A percentile compares a stretch with the other conserved stretches of the same genome.
Evolutionary conservation across 768 basidiomycete genomes (phyloP).

Genomic region (Kwoniella heveanensis): DNA sequence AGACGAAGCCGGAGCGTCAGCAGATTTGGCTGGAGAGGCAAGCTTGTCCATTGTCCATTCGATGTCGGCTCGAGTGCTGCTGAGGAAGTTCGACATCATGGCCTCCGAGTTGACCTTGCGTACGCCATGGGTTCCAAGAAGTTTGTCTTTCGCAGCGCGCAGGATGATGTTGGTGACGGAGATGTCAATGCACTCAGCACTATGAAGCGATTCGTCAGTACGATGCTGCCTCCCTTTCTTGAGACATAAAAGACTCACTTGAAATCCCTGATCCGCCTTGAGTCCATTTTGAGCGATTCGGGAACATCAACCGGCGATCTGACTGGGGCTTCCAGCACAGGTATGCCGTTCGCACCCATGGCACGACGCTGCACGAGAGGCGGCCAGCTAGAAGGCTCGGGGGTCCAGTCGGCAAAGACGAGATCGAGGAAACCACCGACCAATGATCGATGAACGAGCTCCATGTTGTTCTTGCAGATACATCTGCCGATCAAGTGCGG

Average conservation of each 20-base stretch:
- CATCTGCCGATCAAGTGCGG: conserved; percentile 59
- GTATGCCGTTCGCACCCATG: conserved; percentile 23
- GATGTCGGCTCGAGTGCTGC: conserved; percentile 17
- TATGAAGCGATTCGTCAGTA: conserved; percentile 65
- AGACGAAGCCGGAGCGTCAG: background rate
- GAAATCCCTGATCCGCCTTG: conserved; percentile 34
- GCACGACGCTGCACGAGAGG: conserved; percentile 54
- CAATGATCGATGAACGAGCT: conserved; percentile 37
- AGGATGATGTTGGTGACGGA: conserved; percentile 77
- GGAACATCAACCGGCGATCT: conserved; percentile 44
- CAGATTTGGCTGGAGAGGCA: background rate
- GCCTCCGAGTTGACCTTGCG: background rate
- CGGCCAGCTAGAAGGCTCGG: conserved; percentile 30
- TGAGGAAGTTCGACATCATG: background rate
- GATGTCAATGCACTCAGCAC: conserved; percentile 73
- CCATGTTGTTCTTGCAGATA: conserved; percentile 51
- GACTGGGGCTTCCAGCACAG: conserved; percentile 41
- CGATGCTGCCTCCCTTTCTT: conserved; percentile 51
- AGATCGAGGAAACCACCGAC: conserved; percentile 59
- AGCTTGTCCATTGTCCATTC: conserved; percentile 19
- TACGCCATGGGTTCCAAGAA: conserved; percentile 10
- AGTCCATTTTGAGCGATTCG: conserved; percentile 46
- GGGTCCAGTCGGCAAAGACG: conserved; percentile 60
- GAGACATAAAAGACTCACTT: conserved; percentile 25
- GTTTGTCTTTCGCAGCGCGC: conserved; percentile 74